Percentiles rank a stretch among this genome's conserved stretches.
Conservation (phyloP, 73 alveolate genomes). For the Halteria grandinella region DNA sequence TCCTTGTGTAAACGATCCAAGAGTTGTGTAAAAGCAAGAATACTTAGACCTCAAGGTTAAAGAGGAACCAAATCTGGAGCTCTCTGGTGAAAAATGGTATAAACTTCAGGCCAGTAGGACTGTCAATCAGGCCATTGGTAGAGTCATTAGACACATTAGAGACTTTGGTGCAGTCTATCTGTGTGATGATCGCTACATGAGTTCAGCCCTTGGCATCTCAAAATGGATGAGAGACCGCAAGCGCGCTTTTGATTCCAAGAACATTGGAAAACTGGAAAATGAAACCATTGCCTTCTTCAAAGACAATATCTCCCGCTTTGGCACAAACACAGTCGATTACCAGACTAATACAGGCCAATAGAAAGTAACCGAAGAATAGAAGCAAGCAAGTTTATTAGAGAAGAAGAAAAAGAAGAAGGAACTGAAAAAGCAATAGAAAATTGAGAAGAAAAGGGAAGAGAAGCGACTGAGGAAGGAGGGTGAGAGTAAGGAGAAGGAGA, state of each 20-base stretch:
- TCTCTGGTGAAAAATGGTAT: constrained; percentile 75
- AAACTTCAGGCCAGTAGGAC: constrained; percentile 69
- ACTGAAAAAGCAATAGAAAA: too few relatives aligned
- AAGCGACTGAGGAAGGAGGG: too few relatives aligned
- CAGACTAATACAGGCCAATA: too few relatives aligned
- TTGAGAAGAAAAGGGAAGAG: too few relatives aligned
- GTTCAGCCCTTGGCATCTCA: neutral
- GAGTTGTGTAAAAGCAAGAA: constrained; percentile 66
- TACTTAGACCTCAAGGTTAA: constrained; percentile 55
- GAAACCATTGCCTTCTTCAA: neutral
- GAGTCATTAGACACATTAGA: constrained; percentile 80
- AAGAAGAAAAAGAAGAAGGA: too few relatives aligned
- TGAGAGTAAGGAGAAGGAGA: too few relatives aligned
- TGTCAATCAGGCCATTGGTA: constrained; percentile 87
- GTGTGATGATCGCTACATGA: constrained; percentile 70
- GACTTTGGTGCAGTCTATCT: constrained; percentile 86
- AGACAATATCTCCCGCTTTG: too few relatives aligned
- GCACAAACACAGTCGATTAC: too few relatives aligned
- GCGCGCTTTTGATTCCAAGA: neutral
- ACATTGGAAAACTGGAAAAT: neutral
- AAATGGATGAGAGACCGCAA: constrained; percentile 18
- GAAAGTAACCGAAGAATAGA: too few relatives aligned
- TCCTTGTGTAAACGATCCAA: constrained; percentile 65
- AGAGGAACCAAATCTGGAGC: constrained; percentile 10
- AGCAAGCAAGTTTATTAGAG: too few relatives aligned